Conservation (phyloP, 371 early-diverging fungal genomes). For the Capniomyces stellatus region DNA sequence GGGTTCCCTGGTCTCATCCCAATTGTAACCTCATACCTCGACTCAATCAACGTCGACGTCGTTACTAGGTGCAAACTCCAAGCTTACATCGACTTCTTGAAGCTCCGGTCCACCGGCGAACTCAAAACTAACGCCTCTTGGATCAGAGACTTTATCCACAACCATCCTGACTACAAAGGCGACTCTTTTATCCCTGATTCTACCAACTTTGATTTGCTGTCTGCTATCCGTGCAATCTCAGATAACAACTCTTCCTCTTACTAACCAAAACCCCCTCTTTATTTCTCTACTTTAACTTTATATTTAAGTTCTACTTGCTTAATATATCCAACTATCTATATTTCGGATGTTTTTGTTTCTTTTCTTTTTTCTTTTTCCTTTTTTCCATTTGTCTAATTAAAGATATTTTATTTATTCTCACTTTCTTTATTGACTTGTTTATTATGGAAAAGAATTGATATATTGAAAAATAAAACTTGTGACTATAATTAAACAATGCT, state of each 20-base stretch:
- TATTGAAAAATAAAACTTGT: too few relatives aligned
- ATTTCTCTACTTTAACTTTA: too few relatives aligned
- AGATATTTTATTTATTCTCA: too few relatives aligned
- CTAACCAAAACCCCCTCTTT: background rate
- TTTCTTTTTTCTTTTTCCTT: too few relatives aligned
- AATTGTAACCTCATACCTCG: constrained; percentile 61
- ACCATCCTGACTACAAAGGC: constrained; percentile 79
- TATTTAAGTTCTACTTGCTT: too few relatives aligned
- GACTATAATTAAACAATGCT: too few relatives aligned
- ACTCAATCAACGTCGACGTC: constrained; percentile 44
- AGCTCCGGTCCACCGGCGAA: constrained; percentile 62
- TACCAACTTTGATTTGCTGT: constrained; percentile 76
- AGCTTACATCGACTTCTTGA: constrained; percentile 64
- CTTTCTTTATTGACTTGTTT: background rate
- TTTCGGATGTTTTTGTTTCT: too few relatives aligned
- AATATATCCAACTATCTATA: too few relatives aligned
- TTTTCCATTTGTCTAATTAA: too few relatives aligned
- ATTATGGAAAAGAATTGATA: background rate
- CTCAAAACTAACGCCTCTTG: constrained; percentile 80
- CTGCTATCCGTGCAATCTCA: constrained; percentile 43
- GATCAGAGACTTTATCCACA: constrained; percentile 73
- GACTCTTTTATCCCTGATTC: constrained; percentile 73
- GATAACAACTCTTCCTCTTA: constrained; percentile 8
- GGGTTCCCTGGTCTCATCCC: constrained; percentile 77
- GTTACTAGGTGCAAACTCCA: constrained; percentile 46